Evolutionary conservation across 2,329 filamentous ascomycete genomes (phyloP).

Genomic region (Aspergillus fructus): DNA sequence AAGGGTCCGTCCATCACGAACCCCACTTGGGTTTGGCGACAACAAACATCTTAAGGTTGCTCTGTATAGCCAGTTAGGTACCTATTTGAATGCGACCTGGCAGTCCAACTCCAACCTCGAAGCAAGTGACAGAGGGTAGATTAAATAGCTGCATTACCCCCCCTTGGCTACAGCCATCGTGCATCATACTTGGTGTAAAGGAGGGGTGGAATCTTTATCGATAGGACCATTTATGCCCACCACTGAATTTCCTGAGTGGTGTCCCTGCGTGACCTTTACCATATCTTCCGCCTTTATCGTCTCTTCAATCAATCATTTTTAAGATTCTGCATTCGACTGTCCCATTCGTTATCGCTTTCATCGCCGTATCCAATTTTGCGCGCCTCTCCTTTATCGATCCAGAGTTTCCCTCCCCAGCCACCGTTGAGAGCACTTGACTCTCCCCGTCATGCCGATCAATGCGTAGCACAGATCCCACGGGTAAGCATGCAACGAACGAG

Average conservation of each 20-base stretch:
- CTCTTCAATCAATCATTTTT: conserved; percentile 6
- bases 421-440: conserved; percentile 15
- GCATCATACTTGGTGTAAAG: conserved; percentile 15
- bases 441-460: conserved; percentile 16
- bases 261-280: conserved; percentile 28
- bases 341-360: conserved; percentile 6
- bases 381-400: conserved; percentile 8
- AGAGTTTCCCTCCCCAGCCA: conserved; percentile 20
- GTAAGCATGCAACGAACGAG: conserved; percentile 10
- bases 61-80: neutral
- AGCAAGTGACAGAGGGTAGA: neutral
- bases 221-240: conserved; percentile 25
- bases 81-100: neutral
- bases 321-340: neutral
- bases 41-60: conserved; percentile 13
- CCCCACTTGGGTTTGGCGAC: conserved; percentile 18
- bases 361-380: neutral
- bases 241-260: conserved; percentile 21
- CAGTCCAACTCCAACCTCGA: neutral
- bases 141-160: conserved; percentile 4
- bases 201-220: conserved; percentile 32
- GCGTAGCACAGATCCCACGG: conserved; percentile 13
- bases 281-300: neutral
- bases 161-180: conserved; percentile 4
- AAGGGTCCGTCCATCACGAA: conserved; percentile 15